Evolutionary conservation across 2,329 filamentous ascomycete species (phyloP), one percentile per base, ranked within the genome.

Genomic region (Alternaria consortialis): DNA sequence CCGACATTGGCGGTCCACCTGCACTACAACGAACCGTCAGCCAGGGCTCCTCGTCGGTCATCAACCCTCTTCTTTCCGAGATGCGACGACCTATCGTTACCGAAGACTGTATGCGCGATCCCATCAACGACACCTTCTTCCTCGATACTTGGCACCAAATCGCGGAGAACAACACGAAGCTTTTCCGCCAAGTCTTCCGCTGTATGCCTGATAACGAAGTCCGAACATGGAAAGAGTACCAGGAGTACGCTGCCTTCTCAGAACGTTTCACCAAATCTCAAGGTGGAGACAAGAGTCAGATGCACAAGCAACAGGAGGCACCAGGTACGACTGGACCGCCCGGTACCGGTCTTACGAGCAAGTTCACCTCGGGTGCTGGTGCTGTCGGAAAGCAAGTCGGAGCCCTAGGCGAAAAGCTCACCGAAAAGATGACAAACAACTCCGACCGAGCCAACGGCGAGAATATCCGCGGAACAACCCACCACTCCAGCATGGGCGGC

Each of bases 131-230:
- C 55, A 82, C 85, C 1, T 99, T 99, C 79, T 91, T 92, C 75
- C 87, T 95, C 46, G 91, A 97, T 64, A 89, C 92, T 2, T 99
- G 96, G 96, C 89, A 90, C 66, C 86, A 88, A 17, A 89, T 93
- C 54, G 95, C 95, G 1, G 89, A 91, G 65, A 98, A 98, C 82
- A 99, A 99, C 77, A 99, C 95, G 3, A 94, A 93, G 75, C 86
- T 99, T 48, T 99, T 92, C 81, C 91, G 95, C 32, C 88, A 91
- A 63, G 94, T 99, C 8, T 99, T 99, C 83, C 89, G 94, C 47
- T 97, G 94, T 79, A 96, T 97, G 91, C 95, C 95, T 1, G 95
- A 99, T 77, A 97, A 90, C 53, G 93, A 97, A 74, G 95, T 97
- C 27, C 90, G 88, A 65, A 94, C 91, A 43, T 99, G 95, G 95